Percentiles rank a stretch among this genome's conserved stretches.
Conservation (phyloP, 1,139 yeast species). For the Sugiyamaella xylanicola region DNA sequence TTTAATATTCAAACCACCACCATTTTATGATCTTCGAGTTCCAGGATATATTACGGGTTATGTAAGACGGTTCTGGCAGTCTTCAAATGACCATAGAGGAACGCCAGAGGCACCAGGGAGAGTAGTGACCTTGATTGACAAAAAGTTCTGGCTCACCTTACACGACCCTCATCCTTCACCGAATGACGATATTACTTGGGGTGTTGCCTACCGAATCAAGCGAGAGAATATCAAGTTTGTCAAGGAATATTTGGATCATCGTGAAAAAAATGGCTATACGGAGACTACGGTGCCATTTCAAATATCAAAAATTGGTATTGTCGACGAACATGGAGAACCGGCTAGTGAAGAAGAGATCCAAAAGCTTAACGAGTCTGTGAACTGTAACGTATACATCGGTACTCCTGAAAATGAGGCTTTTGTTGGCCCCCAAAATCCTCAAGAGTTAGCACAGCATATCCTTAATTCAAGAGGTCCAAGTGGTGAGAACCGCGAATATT, state of each 20-base stretch:
- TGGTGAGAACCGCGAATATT: slow-evolving; percentile 76
- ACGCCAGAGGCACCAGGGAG: slow-evolving; percentile 84
- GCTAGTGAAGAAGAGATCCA: slow-evolving; percentile 31
- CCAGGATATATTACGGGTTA: slow-evolving; percentile 78
- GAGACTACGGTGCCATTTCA: slow-evolving; percentile 69
- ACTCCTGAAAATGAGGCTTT: slow-evolving; percentile 78
- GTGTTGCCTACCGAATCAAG: slow-evolving; percentile 82
- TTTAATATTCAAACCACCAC: slow-evolving; percentile 88
- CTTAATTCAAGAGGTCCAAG: slow-evolving; percentile 68
- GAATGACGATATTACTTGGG: slow-evolving; percentile 61
- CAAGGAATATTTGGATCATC: slow-evolving; percentile 65
- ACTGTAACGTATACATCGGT: slow-evolving; percentile 81
- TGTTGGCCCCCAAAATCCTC: slow-evolving; percentile 71
- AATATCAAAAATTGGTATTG: slow-evolving; percentile 45
- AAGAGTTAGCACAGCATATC: slow-evolving; percentile 63
- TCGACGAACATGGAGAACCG: slow-evolving; percentile 27
- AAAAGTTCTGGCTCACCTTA: slow-evolving; percentile 51
- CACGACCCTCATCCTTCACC: slow-evolving; percentile 48
- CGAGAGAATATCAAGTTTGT: slow-evolving; percentile 64
- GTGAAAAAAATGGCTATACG: slow-evolving; percentile 90
- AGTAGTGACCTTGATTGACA: slow-evolving; percentile 74
- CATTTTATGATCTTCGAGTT: slow-evolving; percentile 60
- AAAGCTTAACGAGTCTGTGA: slow-evolving; percentile 49
- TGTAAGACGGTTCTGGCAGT: slow-evolving; percentile 87
- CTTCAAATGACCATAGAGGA: slow-evolving; percentile 87